phyloP scores from a whole-genome alignment of 2,329 filamentous ascomycete species.

The Verticillium tricorpus region DNA sequence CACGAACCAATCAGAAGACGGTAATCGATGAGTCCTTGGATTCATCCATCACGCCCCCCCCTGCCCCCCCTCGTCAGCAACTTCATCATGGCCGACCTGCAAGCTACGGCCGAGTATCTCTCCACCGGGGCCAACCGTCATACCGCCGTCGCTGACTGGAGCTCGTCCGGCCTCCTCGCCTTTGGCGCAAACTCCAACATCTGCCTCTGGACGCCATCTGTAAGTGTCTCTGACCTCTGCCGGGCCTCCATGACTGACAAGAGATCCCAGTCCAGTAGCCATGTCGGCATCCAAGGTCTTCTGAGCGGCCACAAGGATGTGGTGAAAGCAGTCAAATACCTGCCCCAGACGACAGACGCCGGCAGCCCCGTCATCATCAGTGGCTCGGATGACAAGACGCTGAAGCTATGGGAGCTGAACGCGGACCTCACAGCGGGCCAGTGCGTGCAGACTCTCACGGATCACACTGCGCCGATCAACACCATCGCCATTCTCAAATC shows the following conservation, averaged over 20 bases:
- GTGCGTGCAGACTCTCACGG: slow-evolving; percentile 52
- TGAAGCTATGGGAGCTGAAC: slow-evolving; percentile 64
- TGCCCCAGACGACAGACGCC: slow-evolving; percentile 25
- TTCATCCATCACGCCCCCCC: slow-evolving; percentile 13
- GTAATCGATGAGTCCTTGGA: slow-evolving; percentile 22
- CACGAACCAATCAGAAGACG: slow-evolving; percentile 26
- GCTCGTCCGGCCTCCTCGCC: slow-evolving; percentile 66
- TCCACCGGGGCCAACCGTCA: slow-evolving; percentile 87
- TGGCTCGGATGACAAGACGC: slow-evolving; percentile 74
- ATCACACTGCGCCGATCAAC: slow-evolving; percentile 74
- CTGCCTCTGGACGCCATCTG: slow-evolving; percentile 73
- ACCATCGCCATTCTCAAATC: slow-evolving; percentile 46
- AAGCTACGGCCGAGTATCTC: slow-evolving; percentile 46
- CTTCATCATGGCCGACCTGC: slow-evolving; percentile 16
- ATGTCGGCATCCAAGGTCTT: slow-evolving; percentile 57
- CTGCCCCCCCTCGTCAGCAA: background rate
- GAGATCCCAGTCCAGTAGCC: slow-evolving; percentile 7
- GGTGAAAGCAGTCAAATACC: slow-evolving; percentile 81
- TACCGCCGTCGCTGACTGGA: slow-evolving; percentile 87
- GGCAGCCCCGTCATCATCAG: slow-evolving; percentile 56
- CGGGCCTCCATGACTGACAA: background rate
- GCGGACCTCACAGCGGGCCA: slow-evolving; percentile 22
- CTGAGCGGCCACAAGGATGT: slow-evolving; percentile 72
- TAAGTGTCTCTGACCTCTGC: slow-evolving; percentile 3
- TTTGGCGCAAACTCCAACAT: slow-evolving; percentile 89